Evolutionary conservation across 2,329 filamentous ascomycete species (phyloP).

Genomic region (Nemania bipapillata): DNA sequence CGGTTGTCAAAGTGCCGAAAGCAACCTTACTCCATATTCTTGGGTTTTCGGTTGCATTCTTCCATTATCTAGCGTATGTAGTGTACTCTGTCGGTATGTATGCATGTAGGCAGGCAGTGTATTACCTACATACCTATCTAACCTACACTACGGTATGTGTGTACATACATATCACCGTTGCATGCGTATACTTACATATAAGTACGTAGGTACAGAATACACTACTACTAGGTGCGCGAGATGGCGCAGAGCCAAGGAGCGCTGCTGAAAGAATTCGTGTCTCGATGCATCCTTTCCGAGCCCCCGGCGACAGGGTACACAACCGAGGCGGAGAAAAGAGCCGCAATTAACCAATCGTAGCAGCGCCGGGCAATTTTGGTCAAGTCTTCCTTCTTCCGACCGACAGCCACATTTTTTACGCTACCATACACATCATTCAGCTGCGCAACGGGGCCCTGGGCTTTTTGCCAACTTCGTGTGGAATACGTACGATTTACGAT

Average conservation of each 20-base stretch:
- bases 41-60: conserved; percentile 34
- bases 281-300: conserved; percentile 25
- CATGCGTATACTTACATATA: too few species aligned
- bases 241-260: conserved; percentile 8
- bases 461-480: background rate
- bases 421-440: background rate
- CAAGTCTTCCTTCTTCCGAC: background rate
- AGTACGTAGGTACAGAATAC: background rate
- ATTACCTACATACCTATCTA: background rate
- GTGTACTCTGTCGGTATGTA: too few species aligned
- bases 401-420: background rate
- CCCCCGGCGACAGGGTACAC: conserved; percentile 14
- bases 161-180: too few species aligned
- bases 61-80: background rate
- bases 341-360: conserved; percentile 14
- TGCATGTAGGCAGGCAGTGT: too few species aligned
- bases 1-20: background rate
- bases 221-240: background rate
- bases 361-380: background rate
- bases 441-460: background rate
- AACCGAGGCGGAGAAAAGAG: conserved; percentile 23
- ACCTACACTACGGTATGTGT: too few species aligned
- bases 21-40: conserved; percentile 18
- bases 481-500: too few species aligned
- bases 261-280: conserved; percentile 16